Percentiles rank a stretch among this genome's conserved stretches.
Conservation (phyloP, 164 flowering plant species). For the Vitis rotundifolia region DNA sequence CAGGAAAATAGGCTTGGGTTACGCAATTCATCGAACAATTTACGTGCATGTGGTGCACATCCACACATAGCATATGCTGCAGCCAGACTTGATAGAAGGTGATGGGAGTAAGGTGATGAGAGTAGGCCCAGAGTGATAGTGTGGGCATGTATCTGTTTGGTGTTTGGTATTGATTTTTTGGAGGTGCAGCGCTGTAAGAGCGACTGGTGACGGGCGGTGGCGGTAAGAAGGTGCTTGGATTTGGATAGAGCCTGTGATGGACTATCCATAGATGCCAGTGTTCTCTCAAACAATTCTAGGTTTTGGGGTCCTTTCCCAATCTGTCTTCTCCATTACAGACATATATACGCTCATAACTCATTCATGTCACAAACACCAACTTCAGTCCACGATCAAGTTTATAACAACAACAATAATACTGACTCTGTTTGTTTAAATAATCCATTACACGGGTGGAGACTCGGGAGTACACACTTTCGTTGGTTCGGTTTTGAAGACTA, state of each 20-base stretch:
- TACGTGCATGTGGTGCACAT: constrained; percentile 27
- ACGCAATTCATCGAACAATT: constrained; percentile 54
- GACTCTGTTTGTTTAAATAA: too few species aligned
- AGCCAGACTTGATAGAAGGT: constrained; percentile 28
- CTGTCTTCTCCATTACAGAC: too few species aligned
- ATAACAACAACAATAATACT: too few species aligned
- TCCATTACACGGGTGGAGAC: too few species aligned
- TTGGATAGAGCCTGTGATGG: constrained; percentile 20
- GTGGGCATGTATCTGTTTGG: constrained; percentile 45
- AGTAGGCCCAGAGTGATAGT: constrained; percentile 35
- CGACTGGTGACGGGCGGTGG: constrained; percentile 23
- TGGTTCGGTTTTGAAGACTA: too few species aligned
- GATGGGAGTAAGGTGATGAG: constrained; percentile 8
- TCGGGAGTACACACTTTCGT: too few species aligned
- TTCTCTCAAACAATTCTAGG: too few species aligned
- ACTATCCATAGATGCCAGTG: constrained; percentile 17
- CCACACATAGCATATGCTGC: constrained; percentile 37
- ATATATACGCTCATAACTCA: too few species aligned
- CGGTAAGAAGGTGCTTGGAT: constrained; percentile 21
- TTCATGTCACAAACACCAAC: too few species aligned
- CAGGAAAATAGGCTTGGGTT: constrained; percentile 29
- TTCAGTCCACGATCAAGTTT: too few species aligned
- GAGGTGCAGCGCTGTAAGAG: constrained; percentile 35
- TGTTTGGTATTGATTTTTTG: constrained; percentile 27
- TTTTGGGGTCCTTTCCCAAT: too few species aligned